Evolutionary conservation across 164 flowering plant genomes (phyloP).

Genomic region (grape (Vitis vinifera)): DNA sequence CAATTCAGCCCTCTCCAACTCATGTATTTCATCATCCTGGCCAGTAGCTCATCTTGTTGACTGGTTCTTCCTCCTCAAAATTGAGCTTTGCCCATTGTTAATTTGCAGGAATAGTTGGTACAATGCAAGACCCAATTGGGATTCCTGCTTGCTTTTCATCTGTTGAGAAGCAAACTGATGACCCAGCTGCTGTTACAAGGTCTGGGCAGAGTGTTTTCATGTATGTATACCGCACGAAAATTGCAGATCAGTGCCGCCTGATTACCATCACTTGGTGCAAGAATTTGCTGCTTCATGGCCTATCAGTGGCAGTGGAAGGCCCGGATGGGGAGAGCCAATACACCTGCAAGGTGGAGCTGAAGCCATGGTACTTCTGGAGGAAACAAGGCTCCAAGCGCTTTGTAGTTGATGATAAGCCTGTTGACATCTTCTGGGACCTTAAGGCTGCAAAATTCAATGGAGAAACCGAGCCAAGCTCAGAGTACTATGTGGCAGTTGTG

Average conservation of each 20-base stretch:
- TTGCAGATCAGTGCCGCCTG: constrained; percentile 48
- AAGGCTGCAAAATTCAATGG: constrained; percentile 58
- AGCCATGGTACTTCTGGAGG: constrained; percentile 76
- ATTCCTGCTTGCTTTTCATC: constrained; percentile 74
- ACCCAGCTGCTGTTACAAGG: constrained; percentile 46
- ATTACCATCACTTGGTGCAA: constrained; percentile 81
- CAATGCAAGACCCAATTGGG: constrained; percentile 68
- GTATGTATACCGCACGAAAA: constrained; percentile 34
- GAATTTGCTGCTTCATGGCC: constrained; percentile 63
- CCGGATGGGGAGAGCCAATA: constrained; percentile 36
- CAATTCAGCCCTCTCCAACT: not conserved
- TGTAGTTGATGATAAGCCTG: constrained; percentile 36
- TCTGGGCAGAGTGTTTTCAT: constrained; percentile 54
- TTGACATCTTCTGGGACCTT: constrained; percentile 69
- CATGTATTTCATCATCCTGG: no score
- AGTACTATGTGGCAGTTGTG: constrained; percentile 68
- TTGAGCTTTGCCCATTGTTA: not conserved
- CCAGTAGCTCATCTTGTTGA: constrained; percentile 5
- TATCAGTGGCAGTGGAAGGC: constrained; percentile 59
- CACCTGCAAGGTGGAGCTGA: constrained; percentile 67
- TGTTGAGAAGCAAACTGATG: constrained; percentile 44
- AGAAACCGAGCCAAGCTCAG: constrained; percentile 63
- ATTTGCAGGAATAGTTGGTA: not conserved
- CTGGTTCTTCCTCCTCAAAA: not conserved
- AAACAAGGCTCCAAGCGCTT: constrained; percentile 62